Evolutionary conservation across 2,329 filamentous ascomycete species (phyloP), one percentile per base, ranked within the genome.

Genomic region (Drechslerella stenobrocha): DNA sequence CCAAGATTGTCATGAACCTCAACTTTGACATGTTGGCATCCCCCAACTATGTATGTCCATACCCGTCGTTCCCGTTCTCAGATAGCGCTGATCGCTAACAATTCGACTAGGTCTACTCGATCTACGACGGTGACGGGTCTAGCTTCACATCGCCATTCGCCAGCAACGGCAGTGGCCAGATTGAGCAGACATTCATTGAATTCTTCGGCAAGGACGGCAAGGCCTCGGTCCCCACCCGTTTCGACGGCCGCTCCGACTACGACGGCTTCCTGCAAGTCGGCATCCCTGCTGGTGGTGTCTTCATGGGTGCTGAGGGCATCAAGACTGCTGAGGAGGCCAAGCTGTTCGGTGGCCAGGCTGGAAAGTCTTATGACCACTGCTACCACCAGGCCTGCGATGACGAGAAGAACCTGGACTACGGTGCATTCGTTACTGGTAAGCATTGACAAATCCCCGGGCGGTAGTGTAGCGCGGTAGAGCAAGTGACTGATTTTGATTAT

Each of bases 1-100:
- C 81, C 66, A 84, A 83, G 75, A 83, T 88, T 72, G 79, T 81
- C 1, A 82, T 87, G 28, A 86, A 87, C 77, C 82, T 87, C 74
- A 86, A 88, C 77, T 87, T 85, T 72, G 85, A 88, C 76, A 88
- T 88, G 86, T 85, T 87, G 73, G 81, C 81, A 2, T 82, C 80
- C 0, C 82, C 82, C n/a, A 85, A 85, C 76, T 84, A 80, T 70
- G 79, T 74, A 78, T 59, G 74, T 48, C 24, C n/a, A n/a, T n/a
- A n/a, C 9, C 11, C 35, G n/a, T 42, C 37, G n/a, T 20, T 9
- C 24, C 22, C 4, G 7, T 48, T n/a, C 18, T 3, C 30, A 15
- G 23, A n/a, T 9, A 9, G 24, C 22, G 32, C 8, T 20, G 9
- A 1, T 5, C 11, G 13, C 56, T 52, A 35, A 60, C 26, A 24